Conservation (phyloP, 306 rosid species). For the Rosa persica region DNA sequence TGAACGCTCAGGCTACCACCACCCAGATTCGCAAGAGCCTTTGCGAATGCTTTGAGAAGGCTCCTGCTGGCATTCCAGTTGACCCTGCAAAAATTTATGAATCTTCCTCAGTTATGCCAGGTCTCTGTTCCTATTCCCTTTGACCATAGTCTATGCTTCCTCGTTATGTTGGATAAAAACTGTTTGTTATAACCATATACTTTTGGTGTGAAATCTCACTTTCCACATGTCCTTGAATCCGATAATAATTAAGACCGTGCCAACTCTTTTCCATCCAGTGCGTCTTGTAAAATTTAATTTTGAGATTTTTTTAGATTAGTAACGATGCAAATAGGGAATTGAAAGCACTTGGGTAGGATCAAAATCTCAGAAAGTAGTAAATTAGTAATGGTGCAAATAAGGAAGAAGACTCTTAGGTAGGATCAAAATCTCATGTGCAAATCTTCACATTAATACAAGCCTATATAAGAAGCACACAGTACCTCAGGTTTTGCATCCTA, state of each 20-base stretch:
- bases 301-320: neutral
- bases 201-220: neutral
- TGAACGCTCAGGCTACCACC: slow-evolving; percentile 12
- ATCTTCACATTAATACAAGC: neutral
- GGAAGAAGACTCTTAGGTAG: neutral
- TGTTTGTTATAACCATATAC: no score
- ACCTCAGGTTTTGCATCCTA: neutral
- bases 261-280: neutral
- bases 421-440: neutral
- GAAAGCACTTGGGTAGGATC: neutral
- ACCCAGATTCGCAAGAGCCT: neutral
- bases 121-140: slow-evolving; percentile 23
- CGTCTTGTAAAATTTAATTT: neutral
- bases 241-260: no score
- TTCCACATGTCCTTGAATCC: no score
- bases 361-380: neutral
- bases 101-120: slow-evolving; percentile 17
- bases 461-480: neutral
- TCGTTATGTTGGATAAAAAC: no score
- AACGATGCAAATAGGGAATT: neutral
- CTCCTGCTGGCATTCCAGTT: neutral
- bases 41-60: slow-evolving; percentile 20
- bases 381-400: neutral
- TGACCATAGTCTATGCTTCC: neutral
- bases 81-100: slow-evolving; percentile 8